phyloP scores from a whole-genome alignment of 345 rosid species.

The Heritiera fomes region DNA sequence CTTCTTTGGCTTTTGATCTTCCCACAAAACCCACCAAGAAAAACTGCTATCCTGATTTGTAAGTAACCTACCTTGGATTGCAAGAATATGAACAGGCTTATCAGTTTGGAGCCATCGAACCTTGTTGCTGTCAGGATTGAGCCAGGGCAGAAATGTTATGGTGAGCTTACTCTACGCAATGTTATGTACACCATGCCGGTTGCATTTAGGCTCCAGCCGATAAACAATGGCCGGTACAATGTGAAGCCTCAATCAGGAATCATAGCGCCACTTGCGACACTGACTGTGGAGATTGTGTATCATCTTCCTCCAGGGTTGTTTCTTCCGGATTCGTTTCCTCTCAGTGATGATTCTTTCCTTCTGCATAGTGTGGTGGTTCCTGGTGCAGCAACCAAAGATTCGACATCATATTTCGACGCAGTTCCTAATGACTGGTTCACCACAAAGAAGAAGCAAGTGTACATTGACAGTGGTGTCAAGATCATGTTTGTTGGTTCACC shows the following conservation, averaged over 20 bases:
- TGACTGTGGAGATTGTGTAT: slow-evolving; percentile 45
- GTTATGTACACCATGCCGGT: slow-evolving; percentile 80
- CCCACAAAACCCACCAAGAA: slow-evolving; percentile 5
- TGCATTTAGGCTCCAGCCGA: slow-evolving; percentile 52
- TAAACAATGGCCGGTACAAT: slow-evolving; percentile 43
- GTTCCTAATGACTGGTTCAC: slow-evolving; percentile 67
- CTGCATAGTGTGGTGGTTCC: slow-evolving; percentile 68
- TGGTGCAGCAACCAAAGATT: slow-evolving; percentile 48
- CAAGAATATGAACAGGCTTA: slow-evolving; percentile 54
- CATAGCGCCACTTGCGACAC: slow-evolving; percentile 47
- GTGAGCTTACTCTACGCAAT: slow-evolving; percentile 59
- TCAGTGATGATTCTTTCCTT: slow-evolving; percentile 48
- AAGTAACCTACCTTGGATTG: slow-evolving; percentile 2
- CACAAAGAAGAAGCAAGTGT: slow-evolving; percentile 61
- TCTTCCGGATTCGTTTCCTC: slow-evolving; percentile 49
- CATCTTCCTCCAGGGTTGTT: slow-evolving; percentile 35
- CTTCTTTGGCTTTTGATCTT: slow-evolving; percentile 3
- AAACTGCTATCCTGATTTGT: not conserved
- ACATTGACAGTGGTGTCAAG: slow-evolving; percentile 56
- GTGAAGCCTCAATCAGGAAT: slow-evolving; percentile 62
- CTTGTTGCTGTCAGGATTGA: slow-evolving; percentile 47
- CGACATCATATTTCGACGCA: slow-evolving; percentile 38
- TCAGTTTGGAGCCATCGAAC: slow-evolving; percentile 60
- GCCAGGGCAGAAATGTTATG: slow-evolving; percentile 50
- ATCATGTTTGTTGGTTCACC: slow-evolving; percentile 60